Evolutionary conservation across 2,329 filamentous ascomycete genomes (phyloP).

Genomic region (Colletotrichum scovillei): DNA sequence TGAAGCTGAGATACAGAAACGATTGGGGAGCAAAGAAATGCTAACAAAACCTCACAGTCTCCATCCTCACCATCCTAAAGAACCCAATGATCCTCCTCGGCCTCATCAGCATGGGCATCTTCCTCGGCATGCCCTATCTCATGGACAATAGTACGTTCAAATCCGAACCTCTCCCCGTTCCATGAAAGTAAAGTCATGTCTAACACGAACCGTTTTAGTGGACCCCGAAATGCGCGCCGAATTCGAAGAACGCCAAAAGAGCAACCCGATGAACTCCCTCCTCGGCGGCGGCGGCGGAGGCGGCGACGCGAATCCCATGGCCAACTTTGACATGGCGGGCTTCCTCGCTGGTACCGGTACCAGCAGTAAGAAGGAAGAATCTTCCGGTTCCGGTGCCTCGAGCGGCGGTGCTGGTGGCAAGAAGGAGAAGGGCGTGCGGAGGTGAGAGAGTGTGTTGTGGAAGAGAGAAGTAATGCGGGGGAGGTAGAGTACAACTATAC

Average conservation of each 20-base stretch:
- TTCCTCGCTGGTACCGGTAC: constrained; percentile 66
- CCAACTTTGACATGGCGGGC: constrained; percentile 71
- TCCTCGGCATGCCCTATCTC: constrained; percentile 93
- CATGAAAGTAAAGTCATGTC: too few species aligned
- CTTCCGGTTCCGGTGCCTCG: constrained; percentile 42
- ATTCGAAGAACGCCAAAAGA: constrained; percentile 90
- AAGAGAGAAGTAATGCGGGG: not conserved
- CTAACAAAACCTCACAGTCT: constrained; percentile 64
- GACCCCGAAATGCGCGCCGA: constrained; percentile 95
- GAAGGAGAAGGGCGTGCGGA: constrained; percentile 57
- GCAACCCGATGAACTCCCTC: constrained; percentile 72
- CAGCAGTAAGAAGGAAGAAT: constrained; percentile 53
- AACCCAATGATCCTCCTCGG: constrained; percentile 98
- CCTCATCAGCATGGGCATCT: constrained; percentile 82
- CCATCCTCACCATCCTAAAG: constrained; percentile 84
- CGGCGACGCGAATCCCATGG: constrained; percentile 53
- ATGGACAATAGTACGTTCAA: constrained; percentile 88
- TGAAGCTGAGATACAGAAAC: too few species aligned
- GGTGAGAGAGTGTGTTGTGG: constrained; percentile 34
- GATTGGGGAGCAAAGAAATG: not conserved
- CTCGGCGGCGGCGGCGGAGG: constrained; percentile 51
- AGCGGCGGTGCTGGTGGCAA: constrained; percentile 40
- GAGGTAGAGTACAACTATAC: not conserved
- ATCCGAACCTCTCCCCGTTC: not conserved
- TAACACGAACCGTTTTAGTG: constrained; percentile 69